Conservation (phyloP, 2,329 filamentous ascomycete species). For the Cryphonectria nitschkei region DNA sequence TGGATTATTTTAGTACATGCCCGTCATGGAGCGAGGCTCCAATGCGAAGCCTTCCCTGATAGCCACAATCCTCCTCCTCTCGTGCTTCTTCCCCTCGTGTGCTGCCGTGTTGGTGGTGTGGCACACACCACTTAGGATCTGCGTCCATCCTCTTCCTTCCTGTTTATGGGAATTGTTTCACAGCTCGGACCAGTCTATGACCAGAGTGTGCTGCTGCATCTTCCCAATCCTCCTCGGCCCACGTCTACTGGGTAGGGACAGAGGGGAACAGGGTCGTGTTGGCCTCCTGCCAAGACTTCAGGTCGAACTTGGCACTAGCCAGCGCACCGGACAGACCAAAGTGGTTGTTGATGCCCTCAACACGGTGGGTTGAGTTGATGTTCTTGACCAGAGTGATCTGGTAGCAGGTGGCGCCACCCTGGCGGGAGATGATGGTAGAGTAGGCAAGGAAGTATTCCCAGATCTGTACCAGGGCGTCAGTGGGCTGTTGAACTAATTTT, state of each 20-base stretch:
- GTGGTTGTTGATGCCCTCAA: slow-evolving; percentile 73
- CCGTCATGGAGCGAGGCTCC: neutral
- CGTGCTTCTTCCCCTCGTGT: neutral
- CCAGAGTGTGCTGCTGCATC: neutral
- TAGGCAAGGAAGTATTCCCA: slow-evolving; percentile 92
- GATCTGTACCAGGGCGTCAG: slow-evolving; percentile 57
- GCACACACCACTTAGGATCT: neutral
- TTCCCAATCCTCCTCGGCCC: neutral
- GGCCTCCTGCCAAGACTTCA: slow-evolving; percentile 39
- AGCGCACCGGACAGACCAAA: slow-evolving; percentile 69
- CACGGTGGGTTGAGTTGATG: slow-evolving; percentile 81
- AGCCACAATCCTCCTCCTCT: too few relatives aligned
- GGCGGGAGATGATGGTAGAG: slow-evolving; percentile 81
- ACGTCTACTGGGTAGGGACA: slow-evolving; percentile 34
- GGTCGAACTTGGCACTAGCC: slow-evolving; percentile 40
- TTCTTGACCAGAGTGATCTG: slow-evolving; percentile 90
- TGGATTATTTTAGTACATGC: neutral
- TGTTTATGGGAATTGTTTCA: neutral
- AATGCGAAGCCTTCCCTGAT: neutral
- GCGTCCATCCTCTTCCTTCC: neutral
- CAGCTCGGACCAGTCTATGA: neutral
- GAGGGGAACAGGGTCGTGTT: slow-evolving; percentile 39
- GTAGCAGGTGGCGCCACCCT: slow-evolving; percentile 83
- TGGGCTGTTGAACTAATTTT: neutral
- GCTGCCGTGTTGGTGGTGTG: neutral